Evolutionary conservation across 495 filamentous ascomycete species (phyloP), one percentile per base, ranked within the genome.

Genomic region (Xylaria intraflava): DNA sequence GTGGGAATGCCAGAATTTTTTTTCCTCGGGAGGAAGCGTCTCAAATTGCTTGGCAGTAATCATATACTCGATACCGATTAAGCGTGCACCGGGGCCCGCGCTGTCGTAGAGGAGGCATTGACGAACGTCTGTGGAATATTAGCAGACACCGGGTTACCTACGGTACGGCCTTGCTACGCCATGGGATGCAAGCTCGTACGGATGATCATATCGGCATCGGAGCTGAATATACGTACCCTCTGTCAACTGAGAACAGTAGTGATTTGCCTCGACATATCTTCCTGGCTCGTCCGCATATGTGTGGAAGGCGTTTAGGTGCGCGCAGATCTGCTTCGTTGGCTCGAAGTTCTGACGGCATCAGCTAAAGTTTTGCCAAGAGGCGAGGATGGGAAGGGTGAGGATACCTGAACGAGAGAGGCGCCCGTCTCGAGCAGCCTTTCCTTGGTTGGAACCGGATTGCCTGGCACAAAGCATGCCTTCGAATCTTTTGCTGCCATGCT

Each of bases 1-100:
- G 63, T 93, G 88, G 23, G 76, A 78, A 66, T 92, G 88, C 87
- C 88, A 94, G 16, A 89, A 78, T 52, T 78, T 75, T 11, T 83
- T 79, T 69, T 96, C 91, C 9, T 80, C 76, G 0, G 63, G 5
- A 6, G 79, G 72, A 0, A 96, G 81, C 0, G 79, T 83, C 9
- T 73, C 68, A 73, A 83, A 95, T 1, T 95, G 72, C 2, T 71
- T 69, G 0, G 83, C 81, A 2, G 82, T 81, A 62, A 96, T 86
- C 90, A 96, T 93, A 75, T 96, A 96, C 69, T 96, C 92, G 57
- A 96, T 75, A 33, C 90, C 90, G 55, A 95, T 84, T 11, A 95
- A 74, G 2, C 85, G 77, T 8, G 90, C 89, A 41, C 82, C 82
- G 16, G 78, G 70, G 0, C 69, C 68, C 0, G 82, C 72, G 1